Evolutionary conservation across 495 filamentous ascomycete species (phyloP).

Genomic region (Bombardia bombarda): DNA sequence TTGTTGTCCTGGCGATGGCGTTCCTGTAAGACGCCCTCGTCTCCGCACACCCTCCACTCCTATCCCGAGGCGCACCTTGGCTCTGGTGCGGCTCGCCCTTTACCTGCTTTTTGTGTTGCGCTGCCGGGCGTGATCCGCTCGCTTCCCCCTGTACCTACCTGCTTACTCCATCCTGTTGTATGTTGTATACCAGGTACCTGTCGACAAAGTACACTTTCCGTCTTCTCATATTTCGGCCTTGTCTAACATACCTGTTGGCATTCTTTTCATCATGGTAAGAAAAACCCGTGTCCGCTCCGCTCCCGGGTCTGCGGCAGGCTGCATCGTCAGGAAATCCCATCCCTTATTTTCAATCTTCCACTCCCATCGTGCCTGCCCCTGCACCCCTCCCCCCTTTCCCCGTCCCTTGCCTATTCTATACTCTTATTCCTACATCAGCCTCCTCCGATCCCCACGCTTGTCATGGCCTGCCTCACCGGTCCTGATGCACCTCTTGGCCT

Average conservation of each 20-base stretch:
- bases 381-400: conserved; percentile 6
- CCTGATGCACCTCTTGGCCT: conserved; percentile 7
- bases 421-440: conserved; percentile 28
- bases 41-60: conserved; percentile 24
- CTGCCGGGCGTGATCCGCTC: conserved; percentile 2
- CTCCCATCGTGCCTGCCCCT: conserved; percentile 8
- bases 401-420: conserved; percentile 15
- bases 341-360: conserved; percentile 6
- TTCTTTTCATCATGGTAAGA: conserved; percentile 37
- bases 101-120: conserved; percentile 8
- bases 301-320: conserved; percentile 19
- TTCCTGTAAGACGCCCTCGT: conserved; percentile 25
- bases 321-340: too few relatives aligned
- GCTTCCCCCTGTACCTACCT: conserved; percentile 8
- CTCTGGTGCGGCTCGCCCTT: conserved; percentile 10
- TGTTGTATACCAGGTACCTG: conserved; percentile 17
- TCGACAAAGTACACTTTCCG: conserved; percentile 17
- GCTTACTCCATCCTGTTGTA: conserved; percentile 1
- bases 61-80: conserved; percentile 20
- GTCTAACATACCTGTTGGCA: conserved; percentile 25
- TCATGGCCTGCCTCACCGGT: conserved; percentile 22
- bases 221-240: conserved; percentile 20
- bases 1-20: conserved; percentile 20
- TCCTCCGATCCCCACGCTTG: conserved; percentile 13
- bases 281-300: conserved; percentile 11